These are phyloP conservation scores for Piloderma croceum DNA, from an alignment of 768 basidiomycete species.

Conservation along the genomic window DNA sequence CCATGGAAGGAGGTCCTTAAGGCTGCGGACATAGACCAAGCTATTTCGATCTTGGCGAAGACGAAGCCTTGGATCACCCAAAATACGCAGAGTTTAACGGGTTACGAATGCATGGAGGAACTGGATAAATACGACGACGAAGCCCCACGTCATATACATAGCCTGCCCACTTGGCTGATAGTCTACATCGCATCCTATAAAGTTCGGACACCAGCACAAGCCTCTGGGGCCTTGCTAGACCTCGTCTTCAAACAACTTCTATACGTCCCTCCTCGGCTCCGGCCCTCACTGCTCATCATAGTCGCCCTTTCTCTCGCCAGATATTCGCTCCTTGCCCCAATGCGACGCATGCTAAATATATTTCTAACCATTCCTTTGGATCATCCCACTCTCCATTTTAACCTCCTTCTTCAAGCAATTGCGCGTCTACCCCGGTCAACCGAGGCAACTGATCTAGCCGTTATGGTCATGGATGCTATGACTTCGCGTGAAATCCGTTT, in stretches of 20 bases:
- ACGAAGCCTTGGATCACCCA: no score
- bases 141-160: not conserved
- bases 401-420: conserved; percentile 48
- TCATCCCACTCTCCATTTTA: conserved; percentile 36
- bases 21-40: conserved; percentile 29
- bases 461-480: conserved; percentile 44
- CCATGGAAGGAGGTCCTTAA: conserved; percentile 34
- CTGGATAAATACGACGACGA: not conserved
- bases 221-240: conserved; percentile 36
- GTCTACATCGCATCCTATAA: conserved; percentile 44
- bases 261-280: conserved; percentile 24
- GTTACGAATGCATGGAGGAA: not conserved
- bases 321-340: conserved; percentile 41
- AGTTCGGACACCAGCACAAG: conserved; percentile 41
- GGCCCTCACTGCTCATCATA: conserved; percentile 42
- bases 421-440: conserved; percentile 35
- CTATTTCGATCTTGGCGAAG: conserved; percentile 19
- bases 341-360: conserved; percentile 39
- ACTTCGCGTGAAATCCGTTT: conserved; percentile 38
- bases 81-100: not conserved
- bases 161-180: conserved; percentile 49
- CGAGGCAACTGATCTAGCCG: conserved; percentile 33
- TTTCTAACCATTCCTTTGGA: conserved; percentile 34
- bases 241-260: conserved; percentile 39
- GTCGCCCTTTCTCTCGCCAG: conserved; percentile 43